Conservation (phyloP, 805 yeast species). For the Alloascoidea hylecoeti region DNA sequence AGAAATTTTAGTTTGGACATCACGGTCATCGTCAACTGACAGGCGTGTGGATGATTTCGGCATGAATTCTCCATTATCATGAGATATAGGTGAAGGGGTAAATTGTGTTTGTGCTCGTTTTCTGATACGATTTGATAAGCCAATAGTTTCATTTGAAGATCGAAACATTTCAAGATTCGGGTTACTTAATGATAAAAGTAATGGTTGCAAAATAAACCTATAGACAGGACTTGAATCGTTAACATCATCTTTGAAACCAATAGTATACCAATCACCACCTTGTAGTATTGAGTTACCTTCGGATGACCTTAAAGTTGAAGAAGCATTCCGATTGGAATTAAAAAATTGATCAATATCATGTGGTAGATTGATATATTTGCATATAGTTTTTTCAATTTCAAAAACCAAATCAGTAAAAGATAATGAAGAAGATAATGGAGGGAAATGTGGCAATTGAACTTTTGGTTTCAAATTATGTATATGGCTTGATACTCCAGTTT, state of each 20-base stretch:
- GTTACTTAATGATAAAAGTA: neutral
- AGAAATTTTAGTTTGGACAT: neutral
- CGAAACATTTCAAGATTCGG: neutral
- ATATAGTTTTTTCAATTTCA: neutral
- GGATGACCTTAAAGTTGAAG: neutral
- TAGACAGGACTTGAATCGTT: neutral
- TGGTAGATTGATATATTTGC: conserved; percentile 1
- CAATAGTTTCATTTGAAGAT: neutral
- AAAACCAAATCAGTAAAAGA: neutral
- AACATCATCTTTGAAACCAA: conserved; percentile 1
- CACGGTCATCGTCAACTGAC: neutral
- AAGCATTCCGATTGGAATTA: neutral
- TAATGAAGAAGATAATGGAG: neutral
- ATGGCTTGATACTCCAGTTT: too few relatives aligned
- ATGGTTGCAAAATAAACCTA: neutral
- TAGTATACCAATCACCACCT: conserved; percentile 1
- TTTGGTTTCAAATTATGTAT: too few relatives aligned
- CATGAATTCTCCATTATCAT: neutral
- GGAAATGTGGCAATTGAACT: conserved; percentile 1
- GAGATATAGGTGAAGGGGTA: neutral
- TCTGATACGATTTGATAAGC: neutral
- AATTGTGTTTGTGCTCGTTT: neutral
- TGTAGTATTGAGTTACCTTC: neutral
- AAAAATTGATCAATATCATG: conserved; percentile 1
- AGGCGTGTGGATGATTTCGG: neutral